Base-by-base conservation (phyloP, 495 filamentous ascomycete genomes). In the Pyrenopolyporus hunteri region DNA sequence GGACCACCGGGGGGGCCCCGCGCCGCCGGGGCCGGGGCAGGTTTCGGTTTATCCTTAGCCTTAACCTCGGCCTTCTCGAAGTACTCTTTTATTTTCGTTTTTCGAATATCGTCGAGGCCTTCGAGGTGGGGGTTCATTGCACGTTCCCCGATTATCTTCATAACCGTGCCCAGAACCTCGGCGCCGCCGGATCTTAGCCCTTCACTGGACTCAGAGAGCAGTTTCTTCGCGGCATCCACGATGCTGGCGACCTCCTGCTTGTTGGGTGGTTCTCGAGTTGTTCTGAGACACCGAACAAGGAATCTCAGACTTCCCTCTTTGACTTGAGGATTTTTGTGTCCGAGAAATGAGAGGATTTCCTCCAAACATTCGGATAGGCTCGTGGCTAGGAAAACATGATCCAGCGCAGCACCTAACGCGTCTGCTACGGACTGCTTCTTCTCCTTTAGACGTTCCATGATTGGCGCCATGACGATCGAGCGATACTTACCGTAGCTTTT, bases 111-210 rank as follows among this genome's bases (percentile, higher is more conserved):
- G 68, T 99, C 95, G 11, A 99, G 77, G 0, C 91, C 92, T 60
- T 98, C 93, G n/a, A 99, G 76, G 70, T 95, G 91, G 5, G 91
- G 90, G 36, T 88, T 90, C 94, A 98, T 99, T n/a, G 88, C 88
- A 33, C 94, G 84, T 69, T 99, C 95, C 36, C 95, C 93, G 79
- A 97, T 88, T 42, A 99, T 98, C 80, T 97, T 98, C 94, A 97
- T 97, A 61, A 99, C 73, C 0, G 92, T 97, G 58, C 95, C 95
- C 13, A 99, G 78, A 28, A 92, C 85, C 68, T 99, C 95, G 9
- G 93, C 92, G 68, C 91, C 94, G 36, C 90, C 90, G 31, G 91
- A 88, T 70, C 95, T 83, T 35, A 93, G 85, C 8, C 80, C 90
- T 67, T 95, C 93, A 48, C 82, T 89, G 1, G 90, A 90, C 61